phyloP scores from a whole-genome alignment of 768 basidiomycete species.

The Mycena polygramma region DNA sequence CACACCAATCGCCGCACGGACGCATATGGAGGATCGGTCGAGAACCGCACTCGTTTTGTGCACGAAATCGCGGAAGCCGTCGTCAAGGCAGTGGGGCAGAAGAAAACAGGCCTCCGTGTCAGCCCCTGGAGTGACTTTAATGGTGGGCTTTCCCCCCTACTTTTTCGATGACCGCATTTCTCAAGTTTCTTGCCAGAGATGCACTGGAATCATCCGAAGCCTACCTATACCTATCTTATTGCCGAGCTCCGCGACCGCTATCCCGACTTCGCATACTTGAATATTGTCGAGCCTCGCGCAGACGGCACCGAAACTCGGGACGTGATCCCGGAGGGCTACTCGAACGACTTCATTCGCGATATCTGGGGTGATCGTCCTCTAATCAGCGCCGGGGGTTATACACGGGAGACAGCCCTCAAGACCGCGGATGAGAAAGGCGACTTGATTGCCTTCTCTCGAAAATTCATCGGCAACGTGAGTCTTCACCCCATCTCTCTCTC shows the following conservation, averaged over 20 bases:
- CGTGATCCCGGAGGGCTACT: too few species aligned
- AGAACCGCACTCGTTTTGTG: slow-evolving; percentile 60
- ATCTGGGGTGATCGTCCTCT: too few species aligned
- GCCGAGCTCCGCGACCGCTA: slow-evolving; percentile 48
- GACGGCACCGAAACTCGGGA: too few species aligned
- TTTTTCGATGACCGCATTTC: slow-evolving; percentile 37
- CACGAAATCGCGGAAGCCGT: slow-evolving; percentile 59
- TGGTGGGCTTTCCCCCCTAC: too few species aligned
- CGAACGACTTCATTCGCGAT: too few species aligned
- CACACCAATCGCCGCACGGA: slow-evolving; percentile 54
- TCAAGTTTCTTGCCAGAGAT: slow-evolving; percentile 44
- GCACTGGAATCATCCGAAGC: slow-evolving; percentile 56
- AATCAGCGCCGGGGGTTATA: too few species aligned
- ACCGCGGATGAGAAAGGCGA: too few species aligned
- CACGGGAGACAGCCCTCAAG: too few species aligned
- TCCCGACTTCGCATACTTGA: slow-evolving; percentile 60
- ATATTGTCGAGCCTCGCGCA: slow-evolving; percentile 47
- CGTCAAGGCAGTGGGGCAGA: slow-evolving; percentile 55
- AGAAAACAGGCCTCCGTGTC: slow-evolving; percentile 41
- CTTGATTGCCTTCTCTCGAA: too few species aligned
- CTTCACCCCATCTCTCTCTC: too few species aligned
- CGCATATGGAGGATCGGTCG: slow-evolving; percentile 43
- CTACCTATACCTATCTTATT: slow-evolving; percentile 60
- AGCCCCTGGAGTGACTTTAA: too few species aligned
- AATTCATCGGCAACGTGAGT: too few species aligned